Conservation (phyloP, 495 filamentous ascomycete species). For the Choiromyces venosus region DNA sequence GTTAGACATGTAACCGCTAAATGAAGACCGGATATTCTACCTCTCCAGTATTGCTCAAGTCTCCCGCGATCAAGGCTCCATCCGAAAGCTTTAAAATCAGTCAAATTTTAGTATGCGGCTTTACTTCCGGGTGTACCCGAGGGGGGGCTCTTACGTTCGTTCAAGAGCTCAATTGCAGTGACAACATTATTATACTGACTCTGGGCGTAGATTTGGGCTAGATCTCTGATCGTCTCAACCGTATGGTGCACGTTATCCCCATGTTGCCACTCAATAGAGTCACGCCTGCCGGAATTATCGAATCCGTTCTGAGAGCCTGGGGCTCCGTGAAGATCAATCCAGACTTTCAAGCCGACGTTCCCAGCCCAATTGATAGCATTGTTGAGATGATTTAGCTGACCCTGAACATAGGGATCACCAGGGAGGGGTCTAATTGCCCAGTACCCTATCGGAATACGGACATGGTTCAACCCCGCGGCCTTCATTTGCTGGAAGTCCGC, state of each 20-base stretch:
- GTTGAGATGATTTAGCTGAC: conserved; percentile 62
- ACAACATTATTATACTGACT: conserved; percentile 57
- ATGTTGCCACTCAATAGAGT: conserved; percentile 59
- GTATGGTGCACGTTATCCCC: conserved; percentile 57
- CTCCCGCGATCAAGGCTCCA: conserved; percentile 49
- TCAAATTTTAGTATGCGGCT: neutral
- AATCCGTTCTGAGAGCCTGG: conserved; percentile 79
- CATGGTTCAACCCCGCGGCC: conserved; percentile 62
- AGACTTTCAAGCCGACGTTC: conserved; percentile 57
- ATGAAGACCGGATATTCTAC: neutral
- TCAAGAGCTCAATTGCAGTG: conserved; percentile 64
- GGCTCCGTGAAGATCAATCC: conserved; percentile 68
- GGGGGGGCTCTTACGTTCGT: conserved; percentile 52
- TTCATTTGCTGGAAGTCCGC: conserved; percentile 64
- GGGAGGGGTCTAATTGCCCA: conserved; percentile 60
- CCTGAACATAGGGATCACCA: conserved; percentile 67
- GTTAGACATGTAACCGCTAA: neutral
- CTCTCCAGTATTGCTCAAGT: conserved; percentile 59
- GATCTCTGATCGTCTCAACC: conserved; percentile 52
- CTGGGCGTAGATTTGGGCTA: conserved; percentile 56
- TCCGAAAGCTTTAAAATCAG: conserved; percentile 47
- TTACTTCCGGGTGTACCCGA: neutral
- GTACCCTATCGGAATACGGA: conserved; percentile 74
- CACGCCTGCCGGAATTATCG: conserved; percentile 66
- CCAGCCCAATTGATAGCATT: conserved; percentile 65